Evolutionary conservation across 306 rosid genomes (phyloP), one percentile per base, ranked within the genome.

Genomic region (Urtica urens): DNA sequence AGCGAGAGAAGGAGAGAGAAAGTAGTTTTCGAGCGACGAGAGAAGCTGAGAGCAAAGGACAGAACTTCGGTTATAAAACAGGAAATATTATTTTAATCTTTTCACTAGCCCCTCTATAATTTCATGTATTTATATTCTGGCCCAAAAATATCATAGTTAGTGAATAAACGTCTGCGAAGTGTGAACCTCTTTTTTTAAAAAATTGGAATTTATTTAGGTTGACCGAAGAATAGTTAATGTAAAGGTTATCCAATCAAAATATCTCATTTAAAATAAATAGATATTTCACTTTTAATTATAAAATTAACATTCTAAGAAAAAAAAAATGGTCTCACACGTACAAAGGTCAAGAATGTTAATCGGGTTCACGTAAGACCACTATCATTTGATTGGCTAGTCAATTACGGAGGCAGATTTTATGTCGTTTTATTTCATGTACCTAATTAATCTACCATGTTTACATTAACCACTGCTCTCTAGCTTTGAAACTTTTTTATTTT

Each of bases 51-150:
- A 15, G n/a, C n/a, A n/a, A n/a, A 13, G 23, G 43, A 13, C 57
- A 34, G 42, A 16, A 39, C 42, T 18, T 29, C 52, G 44, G 37
- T 31, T 51, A 51, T 51, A 51, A 51, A 51, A 33, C 25, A 51
- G 57, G 42, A 50, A 50, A 40, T 27, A 19, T 14, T 34, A 51
- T 51, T 51, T 31, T 4, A 21, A 5, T 20, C 9, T 20, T 33
- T 34, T 3, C 29, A 14, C 1, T 4, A 6, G 22, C 10, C 6
- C 43, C 19, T 8, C 42, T 19, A 5, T 20, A 34, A 5, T 51
- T 49, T 34, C 1, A 13, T 4, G 6, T 34, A 51, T 33, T 51
- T 31, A 1, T 20, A 12, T 3, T 34, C 0, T 31, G 20, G 21
- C 15, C 57, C 57, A 7, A n/a, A n/a, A n/a, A n/a, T n/a, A n/a